A percentile compares a stretch with the other conserved stretches of the same genome.
These are phyloP conservation scores for Wickerhamiella spandovensis DNA, from an alignment of 805 yeast species.

Conservation along the genomic window DNA sequence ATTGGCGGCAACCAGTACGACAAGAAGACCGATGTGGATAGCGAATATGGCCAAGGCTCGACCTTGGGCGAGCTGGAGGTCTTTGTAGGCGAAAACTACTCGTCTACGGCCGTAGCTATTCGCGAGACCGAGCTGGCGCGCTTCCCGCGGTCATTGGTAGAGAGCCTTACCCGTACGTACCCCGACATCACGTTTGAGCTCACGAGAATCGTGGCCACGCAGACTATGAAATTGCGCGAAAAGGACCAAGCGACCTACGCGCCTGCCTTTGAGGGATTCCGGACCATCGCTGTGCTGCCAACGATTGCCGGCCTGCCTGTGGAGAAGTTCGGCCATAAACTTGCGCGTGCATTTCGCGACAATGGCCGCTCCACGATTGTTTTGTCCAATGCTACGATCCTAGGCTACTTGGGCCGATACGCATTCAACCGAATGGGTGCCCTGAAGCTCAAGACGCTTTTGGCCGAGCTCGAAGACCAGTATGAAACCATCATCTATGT, in stretches of 20 bases:
- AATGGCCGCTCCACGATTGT: conserved; percentile 65
- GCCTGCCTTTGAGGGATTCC: conserved; percentile 34
- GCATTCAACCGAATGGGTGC: conserved; percentile 85
- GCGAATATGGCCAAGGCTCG: conserved; percentile 88
- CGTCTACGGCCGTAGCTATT: conserved; percentile 60
- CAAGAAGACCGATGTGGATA: conserved; percentile 18
- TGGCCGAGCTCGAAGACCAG: conserved; percentile 81
- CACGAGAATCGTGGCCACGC: conserved; percentile 66
- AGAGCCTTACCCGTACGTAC: conserved; percentile 64
- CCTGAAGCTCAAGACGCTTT: conserved; percentile 74
- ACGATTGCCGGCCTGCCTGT: conserved; percentile 74
- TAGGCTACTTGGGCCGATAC: conserved; percentile 73
- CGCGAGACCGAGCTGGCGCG: conserved; percentile 90
- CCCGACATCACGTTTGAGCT: conserved; percentile 88
- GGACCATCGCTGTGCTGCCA: conserved; percentile 79
- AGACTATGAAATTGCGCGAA: conserved; percentile 5
- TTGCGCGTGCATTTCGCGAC: conserved; percentile 56
- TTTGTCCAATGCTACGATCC: conserved; percentile 69
- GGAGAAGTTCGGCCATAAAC: conserved; percentile 61
- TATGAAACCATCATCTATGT: conserved; percentile 81
- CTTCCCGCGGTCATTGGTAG: conserved; percentile 82
- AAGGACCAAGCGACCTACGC: background rate
- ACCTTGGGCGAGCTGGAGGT: conserved; percentile 94
- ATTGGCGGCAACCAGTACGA: background rate
- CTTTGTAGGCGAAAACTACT: conserved; percentile 53